Evolutionary conservation across 306 rosid species (phyloP).

Genomic region (Carpinus viminea): DNA sequence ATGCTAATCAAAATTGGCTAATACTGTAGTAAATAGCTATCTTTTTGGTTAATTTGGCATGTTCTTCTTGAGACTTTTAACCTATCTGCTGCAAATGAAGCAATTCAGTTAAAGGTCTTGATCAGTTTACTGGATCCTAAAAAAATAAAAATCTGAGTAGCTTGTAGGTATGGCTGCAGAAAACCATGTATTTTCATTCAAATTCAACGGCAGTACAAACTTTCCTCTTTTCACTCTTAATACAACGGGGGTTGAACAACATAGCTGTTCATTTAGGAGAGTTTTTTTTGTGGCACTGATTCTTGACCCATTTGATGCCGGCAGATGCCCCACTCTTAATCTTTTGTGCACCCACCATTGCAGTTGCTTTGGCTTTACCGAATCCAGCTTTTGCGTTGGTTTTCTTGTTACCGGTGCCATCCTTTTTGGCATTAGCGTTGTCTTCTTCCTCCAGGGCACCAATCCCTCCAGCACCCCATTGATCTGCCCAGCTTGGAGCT

Average conservation of each 20-base stretch:
- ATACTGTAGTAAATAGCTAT: no score
- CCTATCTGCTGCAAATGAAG: neutral
- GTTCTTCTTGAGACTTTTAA: neutral
- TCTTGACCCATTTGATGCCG: constrained; percentile 84
- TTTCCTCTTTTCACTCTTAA: neutral
- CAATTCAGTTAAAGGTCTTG: neutral
- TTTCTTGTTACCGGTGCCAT: constrained; percentile 47
- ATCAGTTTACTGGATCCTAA: neutral
- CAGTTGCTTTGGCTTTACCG: constrained; percentile 61
- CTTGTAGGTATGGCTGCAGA: neutral
- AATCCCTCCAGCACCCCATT: constrained; percentile 94
- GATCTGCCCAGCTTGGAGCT: constrained; percentile 92
- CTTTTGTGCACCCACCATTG: constrained; percentile 53
- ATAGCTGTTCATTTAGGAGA: constrained; percentile 29
- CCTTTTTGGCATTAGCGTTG: constrained; percentile 39
- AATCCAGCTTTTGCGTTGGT: constrained; percentile 49
- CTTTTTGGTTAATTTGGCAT: neutral
- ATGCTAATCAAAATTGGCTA: no score
- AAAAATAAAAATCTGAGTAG: neutral
- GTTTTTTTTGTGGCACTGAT: constrained; percentile 60
- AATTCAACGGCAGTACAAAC: neutral
- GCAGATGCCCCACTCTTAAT: constrained; percentile 59
- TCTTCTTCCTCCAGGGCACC: constrained; percentile 76
- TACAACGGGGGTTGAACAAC: neutral
- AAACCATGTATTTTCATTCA: neutral